These are phyloP conservation scores for Eleusine indica DNA, from an alignment of 176 grass and related monocot species.

Conservation along the genomic window DNA sequence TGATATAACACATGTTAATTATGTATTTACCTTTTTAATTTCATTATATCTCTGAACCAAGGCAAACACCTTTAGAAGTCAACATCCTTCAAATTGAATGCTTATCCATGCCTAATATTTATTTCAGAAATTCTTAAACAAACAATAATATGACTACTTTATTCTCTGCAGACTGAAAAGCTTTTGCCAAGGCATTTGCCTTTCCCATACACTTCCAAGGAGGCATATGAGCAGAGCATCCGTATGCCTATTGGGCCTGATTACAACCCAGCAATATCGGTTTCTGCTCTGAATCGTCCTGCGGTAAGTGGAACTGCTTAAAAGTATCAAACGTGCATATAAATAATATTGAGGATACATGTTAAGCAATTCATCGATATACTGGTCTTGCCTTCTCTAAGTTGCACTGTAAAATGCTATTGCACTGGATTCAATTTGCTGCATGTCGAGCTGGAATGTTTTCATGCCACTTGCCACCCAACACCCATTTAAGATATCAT, in stretches of 20 bases:
- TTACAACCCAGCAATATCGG: constrained; percentile 75
- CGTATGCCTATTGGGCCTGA: constrained; percentile 97
- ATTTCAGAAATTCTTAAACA: constrained; percentile 20
- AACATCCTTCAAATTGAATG: background rate
- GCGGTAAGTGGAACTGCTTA: constrained; percentile 57
- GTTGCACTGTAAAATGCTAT: constrained; percentile 8
- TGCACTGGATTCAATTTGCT: constrained; percentile 25
- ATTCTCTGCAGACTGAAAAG: constrained; percentile 67
- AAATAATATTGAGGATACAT: background rate
- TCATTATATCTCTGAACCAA: background rate
- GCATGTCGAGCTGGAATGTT: background rate
- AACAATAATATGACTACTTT: constrained; percentile 28
- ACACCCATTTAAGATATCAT: background rate
- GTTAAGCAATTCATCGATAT: constrained; percentile 12
- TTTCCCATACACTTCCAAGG: constrained; percentile 77
- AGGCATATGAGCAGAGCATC: constrained; percentile 86
- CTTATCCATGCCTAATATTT: background rate
- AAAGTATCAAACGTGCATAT: background rate
- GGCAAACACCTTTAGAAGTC: background rate
- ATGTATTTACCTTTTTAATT: background rate
- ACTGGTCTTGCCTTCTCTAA: background rate
- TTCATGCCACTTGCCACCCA: background rate
- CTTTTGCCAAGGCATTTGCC: constrained; percentile 69
- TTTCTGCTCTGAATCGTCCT: constrained; percentile 78
- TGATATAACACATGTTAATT: background rate